These are phyloP conservation scores for Mortierella sp. DNA, from an alignment of 371 early-diverging fungal species.

Conservation along the genomic window DNA sequence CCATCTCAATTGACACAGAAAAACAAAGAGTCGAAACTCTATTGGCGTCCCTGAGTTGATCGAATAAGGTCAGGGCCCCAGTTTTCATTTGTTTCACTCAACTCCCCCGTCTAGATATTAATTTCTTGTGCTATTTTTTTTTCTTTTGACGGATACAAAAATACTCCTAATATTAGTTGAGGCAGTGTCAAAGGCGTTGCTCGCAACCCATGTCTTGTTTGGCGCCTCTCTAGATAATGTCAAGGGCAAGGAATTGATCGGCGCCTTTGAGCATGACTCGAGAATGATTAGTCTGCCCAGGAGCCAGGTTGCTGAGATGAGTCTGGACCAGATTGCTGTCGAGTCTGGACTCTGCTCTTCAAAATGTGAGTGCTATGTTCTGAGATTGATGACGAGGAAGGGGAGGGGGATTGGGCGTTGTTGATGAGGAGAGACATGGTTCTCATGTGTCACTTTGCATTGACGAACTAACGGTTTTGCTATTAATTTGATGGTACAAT, in stretches of 20 bases:
- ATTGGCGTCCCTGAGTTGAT: background rate
- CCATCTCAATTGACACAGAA: background rate
- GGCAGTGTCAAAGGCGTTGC: constrained; percentile 73
- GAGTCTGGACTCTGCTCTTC: constrained; percentile 75
- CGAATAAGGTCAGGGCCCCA: background rate
- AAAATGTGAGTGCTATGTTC: constrained; percentile 66
- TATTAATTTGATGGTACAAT: background rate
- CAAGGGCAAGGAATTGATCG: constrained; percentile 70
- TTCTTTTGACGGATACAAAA: background rate
- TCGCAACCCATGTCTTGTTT: constrained; percentile 81
- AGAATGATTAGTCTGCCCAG: constrained; percentile 67
- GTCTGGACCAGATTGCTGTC: constrained; percentile 73
- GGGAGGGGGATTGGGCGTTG: background rate
- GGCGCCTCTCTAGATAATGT: constrained; percentile 65
- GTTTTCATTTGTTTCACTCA: background rate
- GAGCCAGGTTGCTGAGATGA: constrained; percentile 59
- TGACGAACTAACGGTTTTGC: background rate
- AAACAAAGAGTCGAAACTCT: background rate
- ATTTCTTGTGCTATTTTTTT: background rate
- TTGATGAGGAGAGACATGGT: background rate
- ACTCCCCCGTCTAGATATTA: background rate
- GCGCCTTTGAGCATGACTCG: constrained; percentile 79
- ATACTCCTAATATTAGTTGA: constrained; percentile 52
- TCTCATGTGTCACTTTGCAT: background rate
- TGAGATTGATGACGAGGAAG: background rate